These are phyloP conservation scores for Candida andamanensis DNA, from an alignment of 805 yeast species.

Conservation along the genomic window DNA sequence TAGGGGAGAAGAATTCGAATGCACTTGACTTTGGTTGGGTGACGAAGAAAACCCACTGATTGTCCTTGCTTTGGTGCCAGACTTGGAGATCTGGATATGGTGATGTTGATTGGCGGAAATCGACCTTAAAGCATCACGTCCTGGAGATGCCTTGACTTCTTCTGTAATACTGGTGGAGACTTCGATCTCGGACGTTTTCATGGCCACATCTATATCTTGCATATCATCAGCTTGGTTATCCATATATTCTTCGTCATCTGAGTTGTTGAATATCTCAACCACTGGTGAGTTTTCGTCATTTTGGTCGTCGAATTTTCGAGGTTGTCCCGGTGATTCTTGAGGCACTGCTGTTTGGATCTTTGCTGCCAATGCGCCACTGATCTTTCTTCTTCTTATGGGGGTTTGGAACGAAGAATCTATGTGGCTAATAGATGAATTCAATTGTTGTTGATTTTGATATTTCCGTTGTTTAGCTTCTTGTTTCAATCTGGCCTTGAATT, in stretches of 20 bases:
- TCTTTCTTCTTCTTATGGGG: conserved; percentile 64
- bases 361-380: conserved; percentile 63
- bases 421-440: conserved; percentile 25
- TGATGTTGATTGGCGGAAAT: conserved; percentile 29
- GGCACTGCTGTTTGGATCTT: conserved; percentile 80
- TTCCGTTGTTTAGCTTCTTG: conserved; percentile 36
- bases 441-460: conserved; percentile 27
- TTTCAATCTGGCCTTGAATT: conserved; percentile 50
- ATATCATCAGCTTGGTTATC: conserved; percentile 9
- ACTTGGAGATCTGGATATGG: conserved; percentile 19
- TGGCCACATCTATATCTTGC: conserved; percentile 13
- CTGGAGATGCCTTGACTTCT: conserved; percentile 12
- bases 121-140: conserved; percentile 39
- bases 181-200: conserved; percentile 5
- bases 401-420: conserved; percentile 55
- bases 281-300: conserved; percentile 22
- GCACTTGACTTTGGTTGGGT: conserved; percentile 5
- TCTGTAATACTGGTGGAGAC: conserved; percentile 1
- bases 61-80: conserved; percentile 16
- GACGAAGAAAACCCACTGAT: conserved; percentile 12
- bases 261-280: conserved; percentile 37
- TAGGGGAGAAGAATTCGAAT: conserved; percentile 9
- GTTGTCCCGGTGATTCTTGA: conserved; percentile 93
- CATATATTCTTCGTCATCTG: conserved; percentile 35
- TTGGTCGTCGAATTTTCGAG: conserved; percentile 64